A percentile compares a stretch with the other conserved stretches of the same genome.
Evolutionary conservation across 345 rosid genomes (phyloP).

Genomic region (Sapria himalayana): DNA sequence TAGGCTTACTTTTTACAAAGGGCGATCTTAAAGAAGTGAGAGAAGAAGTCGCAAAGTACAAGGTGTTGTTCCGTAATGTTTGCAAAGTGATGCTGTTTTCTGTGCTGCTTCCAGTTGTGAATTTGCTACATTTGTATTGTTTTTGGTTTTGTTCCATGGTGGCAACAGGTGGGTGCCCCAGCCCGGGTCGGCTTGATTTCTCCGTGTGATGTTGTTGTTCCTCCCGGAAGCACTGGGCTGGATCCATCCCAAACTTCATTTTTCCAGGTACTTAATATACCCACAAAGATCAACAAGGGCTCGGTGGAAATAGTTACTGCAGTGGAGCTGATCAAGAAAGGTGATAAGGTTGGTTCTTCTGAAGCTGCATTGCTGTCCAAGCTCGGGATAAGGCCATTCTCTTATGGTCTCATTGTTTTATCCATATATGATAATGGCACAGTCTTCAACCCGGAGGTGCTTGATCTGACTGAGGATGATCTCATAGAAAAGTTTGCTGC

Average conservation of each 20-base stretch:
- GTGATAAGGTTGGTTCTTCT: constrained; percentile 90
- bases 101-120: not conserved
- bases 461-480: constrained; percentile 66
- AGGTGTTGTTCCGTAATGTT: constrained; percentile 19
- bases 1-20: constrained; percentile 85
- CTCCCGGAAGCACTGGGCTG: constrained; percentile 91
- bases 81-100: not conserved
- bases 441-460: constrained; percentile 76
- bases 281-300: constrained; percentile 98
- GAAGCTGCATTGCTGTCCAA: constrained; percentile 85
- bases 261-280: constrained; percentile 95
- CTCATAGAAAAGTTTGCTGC: constrained; percentile 52
- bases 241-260: constrained; percentile 96
- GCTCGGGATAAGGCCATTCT: constrained; percentile 84
- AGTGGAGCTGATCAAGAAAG: constrained; percentile 86
- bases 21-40: constrained; percentile 97
- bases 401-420: constrained; percentile 61
- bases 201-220: constrained; percentile 82
- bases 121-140: not conserved
- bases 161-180: constrained; percentile 78
- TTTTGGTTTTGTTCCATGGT: not conserved
- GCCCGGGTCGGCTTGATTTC: constrained; percentile 96
- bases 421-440: constrained; percentile 72
- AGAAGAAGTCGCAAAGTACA: constrained; percentile 84
- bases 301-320: constrained; percentile 89